Conservation (phyloP, 179 eudicot genomes). For the Spergularia azorica region DNA sequence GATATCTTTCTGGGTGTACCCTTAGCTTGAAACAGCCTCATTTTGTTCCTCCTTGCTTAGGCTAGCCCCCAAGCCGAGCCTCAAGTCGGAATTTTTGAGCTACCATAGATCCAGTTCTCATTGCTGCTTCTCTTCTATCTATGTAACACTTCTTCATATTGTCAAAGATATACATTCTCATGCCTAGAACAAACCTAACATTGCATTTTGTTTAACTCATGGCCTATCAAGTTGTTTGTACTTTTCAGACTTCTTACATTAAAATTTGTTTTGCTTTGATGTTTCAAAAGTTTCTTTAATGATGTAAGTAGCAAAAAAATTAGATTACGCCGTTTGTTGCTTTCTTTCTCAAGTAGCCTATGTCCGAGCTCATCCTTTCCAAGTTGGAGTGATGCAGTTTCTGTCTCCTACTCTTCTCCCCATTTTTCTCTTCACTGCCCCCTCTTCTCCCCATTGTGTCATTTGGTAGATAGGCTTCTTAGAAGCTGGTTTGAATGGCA, state of each 20-base stretch:
- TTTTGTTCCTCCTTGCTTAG: background rate
- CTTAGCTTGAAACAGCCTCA: background rate
- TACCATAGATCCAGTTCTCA: background rate
- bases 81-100: background rate
- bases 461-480: conserved; percentile 1
- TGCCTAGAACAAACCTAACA: background rate
- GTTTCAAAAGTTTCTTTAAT: background rate
- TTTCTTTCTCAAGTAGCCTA: background rate
- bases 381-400: conserved; percentile 3
- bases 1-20: background rate
- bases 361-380: background rate
- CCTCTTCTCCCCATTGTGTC: background rate
- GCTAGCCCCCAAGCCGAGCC: background rate
- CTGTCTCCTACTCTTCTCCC: background rate
- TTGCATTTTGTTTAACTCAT: no score
- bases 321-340: background rate
- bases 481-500: background rate
- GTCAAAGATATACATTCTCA: background rate
- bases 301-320: background rate
- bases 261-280: background rate
- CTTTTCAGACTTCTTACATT: background rate
- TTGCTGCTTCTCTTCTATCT: background rate
- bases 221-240: background rate
- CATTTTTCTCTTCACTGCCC: background rate
- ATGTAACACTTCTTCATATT: background rate